phyloP scores from a whole-genome alignment of 73 alveolate species.

The Paramecium pentaurelia region DNA sequence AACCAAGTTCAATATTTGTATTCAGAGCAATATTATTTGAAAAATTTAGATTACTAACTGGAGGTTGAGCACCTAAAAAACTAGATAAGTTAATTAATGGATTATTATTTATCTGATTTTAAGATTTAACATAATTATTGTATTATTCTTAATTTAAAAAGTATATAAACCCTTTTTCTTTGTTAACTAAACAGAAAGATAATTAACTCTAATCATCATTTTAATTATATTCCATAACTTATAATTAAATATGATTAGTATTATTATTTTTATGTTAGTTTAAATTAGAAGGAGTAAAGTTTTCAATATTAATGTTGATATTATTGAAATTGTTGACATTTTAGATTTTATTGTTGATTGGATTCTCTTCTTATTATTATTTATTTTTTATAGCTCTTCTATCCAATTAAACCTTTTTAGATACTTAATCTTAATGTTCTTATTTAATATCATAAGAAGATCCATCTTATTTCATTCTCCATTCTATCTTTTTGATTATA shows the following conservation, averaged over 20 bases:
- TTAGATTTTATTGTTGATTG: neutral
- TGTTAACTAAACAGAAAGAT: constrained; percentile 14
- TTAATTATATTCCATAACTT: neutral
- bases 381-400: neutral
- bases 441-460: neutral
- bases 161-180: neutral
- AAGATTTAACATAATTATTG: neutral
- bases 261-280: neutral
- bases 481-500: constrained; percentile 21
- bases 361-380: neutral
- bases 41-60: neutral
- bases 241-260: neutral
- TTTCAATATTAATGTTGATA: neutral
- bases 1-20: neutral
- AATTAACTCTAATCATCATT: neutral
- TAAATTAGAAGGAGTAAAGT: neutral
- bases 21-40: neutral
- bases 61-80: neutral
- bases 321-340: neutral
- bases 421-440: neutral
- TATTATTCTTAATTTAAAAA: neutral
- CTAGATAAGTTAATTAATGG: neutral
- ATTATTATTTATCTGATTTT: neutral
- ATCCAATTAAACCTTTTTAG: neutral
- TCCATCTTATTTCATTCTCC: constrained; percentile 44